These are phyloP conservation scores for Nicotiana undulata DNA, from an alignment of 257 asterid genomes.

Conservation along the genomic window DNA sequence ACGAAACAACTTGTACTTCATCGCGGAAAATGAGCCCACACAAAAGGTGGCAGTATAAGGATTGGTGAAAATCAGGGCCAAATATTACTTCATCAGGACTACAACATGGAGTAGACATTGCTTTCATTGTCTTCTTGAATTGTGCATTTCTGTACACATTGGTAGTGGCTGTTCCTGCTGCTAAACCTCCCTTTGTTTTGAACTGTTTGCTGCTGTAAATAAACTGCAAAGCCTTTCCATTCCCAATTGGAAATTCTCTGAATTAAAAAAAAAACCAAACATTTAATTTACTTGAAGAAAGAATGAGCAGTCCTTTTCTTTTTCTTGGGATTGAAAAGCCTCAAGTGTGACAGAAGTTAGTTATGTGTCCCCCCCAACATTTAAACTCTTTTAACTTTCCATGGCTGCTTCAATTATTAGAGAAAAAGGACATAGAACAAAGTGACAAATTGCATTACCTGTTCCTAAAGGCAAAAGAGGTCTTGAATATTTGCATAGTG, in stretches of 20 bases:
- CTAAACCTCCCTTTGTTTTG: slow-evolving; percentile 78
- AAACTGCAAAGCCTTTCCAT: slow-evolving; percentile 77
- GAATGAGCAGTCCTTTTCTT: neutral
- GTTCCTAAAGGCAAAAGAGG: slow-evolving; percentile 82
- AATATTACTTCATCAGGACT: too few species aligned
- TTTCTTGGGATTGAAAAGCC: neutral
- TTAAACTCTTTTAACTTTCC: neutral
- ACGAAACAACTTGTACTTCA: slow-evolving; percentile 31
- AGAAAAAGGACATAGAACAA: neutral
- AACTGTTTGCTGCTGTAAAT: slow-evolving; percentile 75
- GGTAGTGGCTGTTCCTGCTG: slow-evolving; percentile 76
- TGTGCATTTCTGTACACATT: slow-evolving; percentile 55
- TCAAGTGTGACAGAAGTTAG: neutral
- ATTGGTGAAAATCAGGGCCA: slow-evolving; percentile 24
- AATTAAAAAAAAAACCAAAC: neutral
- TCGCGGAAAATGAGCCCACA: slow-evolving; percentile 37
- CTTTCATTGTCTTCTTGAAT: slow-evolving; percentile 68
- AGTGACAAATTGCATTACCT: slow-evolving; percentile 31
- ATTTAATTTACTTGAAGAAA: neutral
- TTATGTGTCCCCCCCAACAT: neutral
- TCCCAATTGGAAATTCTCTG: slow-evolving; percentile 49
- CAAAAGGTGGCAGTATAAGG: slow-evolving; percentile 37
- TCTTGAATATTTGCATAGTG: slow-evolving; percentile 80
- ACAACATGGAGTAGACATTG: slow-evolving; percentile 47
- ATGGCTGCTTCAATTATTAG: neutral